Conservation (phyloP, 129 eudicot genomes). For the Cynara cardunculus region DNA sequence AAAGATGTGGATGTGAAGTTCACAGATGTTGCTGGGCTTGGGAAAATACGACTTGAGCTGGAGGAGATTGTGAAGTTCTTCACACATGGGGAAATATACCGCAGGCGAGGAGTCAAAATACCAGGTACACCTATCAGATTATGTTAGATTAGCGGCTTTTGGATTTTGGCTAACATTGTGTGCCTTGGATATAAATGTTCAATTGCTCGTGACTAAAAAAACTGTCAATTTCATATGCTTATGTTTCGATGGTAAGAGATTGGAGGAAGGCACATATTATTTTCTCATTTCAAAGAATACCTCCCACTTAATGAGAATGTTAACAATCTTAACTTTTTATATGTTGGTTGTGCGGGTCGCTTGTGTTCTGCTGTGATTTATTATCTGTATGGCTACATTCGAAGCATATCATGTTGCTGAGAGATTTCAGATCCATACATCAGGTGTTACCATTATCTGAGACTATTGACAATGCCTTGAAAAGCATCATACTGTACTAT, state of each 20-base stretch:
- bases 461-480: no score
- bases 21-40: conserved; percentile 96
- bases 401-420: no score
- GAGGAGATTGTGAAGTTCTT: conserved; percentile 96
- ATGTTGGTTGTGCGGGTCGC: no score
- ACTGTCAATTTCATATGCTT: neutral
- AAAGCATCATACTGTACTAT: no score
- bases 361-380: no score
- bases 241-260: neutral
- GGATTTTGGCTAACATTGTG: neutral
- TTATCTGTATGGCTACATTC: no score
- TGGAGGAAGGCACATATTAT: no score
- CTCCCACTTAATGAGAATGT: no score
- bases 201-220: neutral
- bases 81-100: conserved; percentile 92
- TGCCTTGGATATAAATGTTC: neutral
- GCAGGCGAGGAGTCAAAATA: conserved; percentile 93
- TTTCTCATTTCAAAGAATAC: no score
- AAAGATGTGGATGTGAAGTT: conserved; percentile 89
- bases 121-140: conserved; percentile 51
- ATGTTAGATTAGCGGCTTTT: neutral
- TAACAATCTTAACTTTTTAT: no score
- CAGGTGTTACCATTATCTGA: no score
- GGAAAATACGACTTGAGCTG: conserved; percentile 85
- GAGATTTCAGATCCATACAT: no score